Evolutionary conservation across 2,329 filamentous ascomycete genomes (phyloP), one percentile per base, ranked within the genome.

Genomic region (Rasamsonia emersonii): DNA sequence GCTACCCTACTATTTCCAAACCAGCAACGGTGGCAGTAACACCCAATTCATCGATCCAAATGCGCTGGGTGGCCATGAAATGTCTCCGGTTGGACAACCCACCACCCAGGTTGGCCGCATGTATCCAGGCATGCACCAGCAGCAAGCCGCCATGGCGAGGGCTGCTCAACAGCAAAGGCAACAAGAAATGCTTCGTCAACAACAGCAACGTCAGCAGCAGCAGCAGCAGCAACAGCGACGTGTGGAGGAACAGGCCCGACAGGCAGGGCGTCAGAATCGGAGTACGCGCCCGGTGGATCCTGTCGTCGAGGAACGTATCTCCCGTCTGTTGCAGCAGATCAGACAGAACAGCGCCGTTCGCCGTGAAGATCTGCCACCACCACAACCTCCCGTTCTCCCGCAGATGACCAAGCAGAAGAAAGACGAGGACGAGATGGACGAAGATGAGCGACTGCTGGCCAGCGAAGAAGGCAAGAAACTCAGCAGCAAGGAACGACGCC

Each of bases 381-480:
- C 5, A 29, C 28, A 3, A 49, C 9, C 48, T 55, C 28, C 46
- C 50, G 18, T 56, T 70, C 9, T 79, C n/a, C 69, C 77, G 35
- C 80, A 85, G 54, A 73, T 86, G 46, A 70, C 80, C 30, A 80
- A 79, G 42, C 64, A 75, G 41, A 88, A 80, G 71, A 96, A 96
- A 71, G 86, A 95, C 26, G 88, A 96, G 50, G 88, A 95, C 40
- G 89, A 96, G 32, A 96, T 98, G 89, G 91, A 98, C 48, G 89
- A 95, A 59, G 91, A 96, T 49, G 91, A 96, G 70, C 75, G 85
- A 45, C 70, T 95, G 7, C 70, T 95, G 28, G 86, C 86, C n/a
- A 95, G 86, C 39, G 91, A 98, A 51, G 89, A 95, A 64, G 91
- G 89, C 50, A 98, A 98, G 79, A 95, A 95, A 69, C 74, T 98